These are phyloP conservation scores for Apiosordaria backusii DNA, from an alignment of 495 filamentous ascomycete genomes.

Conservation along the genomic window DNA sequence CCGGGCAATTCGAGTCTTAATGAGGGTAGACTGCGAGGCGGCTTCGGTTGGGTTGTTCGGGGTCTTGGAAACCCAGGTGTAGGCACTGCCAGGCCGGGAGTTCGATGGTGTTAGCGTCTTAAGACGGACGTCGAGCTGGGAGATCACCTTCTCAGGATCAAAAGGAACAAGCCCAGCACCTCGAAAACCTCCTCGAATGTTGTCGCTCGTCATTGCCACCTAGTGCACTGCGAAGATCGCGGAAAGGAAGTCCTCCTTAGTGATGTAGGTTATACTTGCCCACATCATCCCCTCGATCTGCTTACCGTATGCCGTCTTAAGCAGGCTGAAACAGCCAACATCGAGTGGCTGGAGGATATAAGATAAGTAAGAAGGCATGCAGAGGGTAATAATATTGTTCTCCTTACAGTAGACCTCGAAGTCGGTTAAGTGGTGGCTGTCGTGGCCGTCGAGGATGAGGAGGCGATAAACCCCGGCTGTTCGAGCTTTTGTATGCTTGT, in stretches of 20 bases:
- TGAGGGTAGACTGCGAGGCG: neutral
- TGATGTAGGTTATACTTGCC: conserved; percentile 9
- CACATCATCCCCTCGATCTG: conserved; percentile 16
- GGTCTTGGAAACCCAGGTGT: neutral
- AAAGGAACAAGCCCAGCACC: conserved; percentile 18
- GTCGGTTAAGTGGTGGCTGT: conserved; percentile 27
- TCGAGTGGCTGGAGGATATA: conserved; percentile 22
- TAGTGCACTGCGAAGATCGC: conserved; percentile 10
- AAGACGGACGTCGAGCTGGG: conserved; percentile 7
- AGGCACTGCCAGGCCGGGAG: too few species aligned
- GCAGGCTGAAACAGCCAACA: conserved; percentile 5
- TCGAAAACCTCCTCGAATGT: conserved; percentile 12
- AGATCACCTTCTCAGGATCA: conserved; percentile 18
- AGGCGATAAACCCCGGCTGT: conserved; percentile 28
- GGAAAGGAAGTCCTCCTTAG: conserved; percentile 16
- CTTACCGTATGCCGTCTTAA: conserved; percentile 17
- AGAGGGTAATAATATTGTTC: conserved; percentile 32
- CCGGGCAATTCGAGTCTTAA: conserved; percentile 1
- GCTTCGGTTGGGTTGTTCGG: conserved; percentile 11
- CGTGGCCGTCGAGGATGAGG: conserved; percentile 34
- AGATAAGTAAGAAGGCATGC: conserved; percentile 26
- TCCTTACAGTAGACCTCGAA: conserved; percentile 28
- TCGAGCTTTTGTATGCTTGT: conserved; percentile 21
- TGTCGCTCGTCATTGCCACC: neutral
- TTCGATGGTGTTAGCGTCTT: too few species aligned